Evolutionary conservation across 2,329 filamentous ascomycete genomes (phyloP).

Genomic region (Geosmithia putterillii): DNA sequence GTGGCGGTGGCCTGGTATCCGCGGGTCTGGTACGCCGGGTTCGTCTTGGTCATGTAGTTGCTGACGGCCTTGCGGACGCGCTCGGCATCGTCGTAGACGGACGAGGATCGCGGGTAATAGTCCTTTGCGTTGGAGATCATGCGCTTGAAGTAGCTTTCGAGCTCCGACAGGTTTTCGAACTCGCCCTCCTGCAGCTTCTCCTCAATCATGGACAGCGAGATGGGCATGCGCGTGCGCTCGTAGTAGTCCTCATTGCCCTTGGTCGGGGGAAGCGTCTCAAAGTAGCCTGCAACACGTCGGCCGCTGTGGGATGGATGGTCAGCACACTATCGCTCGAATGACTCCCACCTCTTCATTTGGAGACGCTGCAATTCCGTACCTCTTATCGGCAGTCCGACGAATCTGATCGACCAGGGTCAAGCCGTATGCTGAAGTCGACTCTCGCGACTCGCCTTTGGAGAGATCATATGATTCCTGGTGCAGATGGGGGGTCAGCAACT

Average conservation of each 20-base stretch:
- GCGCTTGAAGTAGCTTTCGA: conserved; percentile 79
- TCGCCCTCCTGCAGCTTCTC: conserved; percentile 55
- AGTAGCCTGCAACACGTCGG: conserved; percentile 61
- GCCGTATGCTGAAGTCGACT: conserved; percentile 60
- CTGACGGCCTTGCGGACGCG: conserved; percentile 75
- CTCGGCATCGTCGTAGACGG: conserved; percentile 73
- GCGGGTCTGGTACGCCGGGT: conserved; percentile 64
- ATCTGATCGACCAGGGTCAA: conserved; percentile 64
- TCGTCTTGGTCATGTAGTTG: conserved; percentile 78
- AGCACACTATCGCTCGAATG: neutral
- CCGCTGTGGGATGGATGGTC: conserved; percentile 34
- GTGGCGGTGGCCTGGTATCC: conserved; percentile 62
- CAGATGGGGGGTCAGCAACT: neutral
- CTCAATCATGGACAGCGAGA: conserved; percentile 68
- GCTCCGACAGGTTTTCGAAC: conserved; percentile 57
- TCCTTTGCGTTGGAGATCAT: conserved; percentile 83
- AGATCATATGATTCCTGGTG: conserved; percentile 28
- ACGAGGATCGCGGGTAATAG: conserved; percentile 62
- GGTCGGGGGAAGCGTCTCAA: conserved; percentile 58
- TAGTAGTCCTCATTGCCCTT: conserved; percentile 64
- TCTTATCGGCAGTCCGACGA: conserved; percentile 68
- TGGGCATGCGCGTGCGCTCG: conserved; percentile 60
- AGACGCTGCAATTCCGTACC: too few relatives aligned
- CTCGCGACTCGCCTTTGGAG: conserved; percentile 45
- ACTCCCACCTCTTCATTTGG: neutral